A percentile compares a stretch with the other conserved stretches of the same genome.
These are phyloP conservation scores for Spinellus fusiger DNA, from an alignment of 192 early-diverging fungal genomes.

Conservation along the genomic window DNA sequence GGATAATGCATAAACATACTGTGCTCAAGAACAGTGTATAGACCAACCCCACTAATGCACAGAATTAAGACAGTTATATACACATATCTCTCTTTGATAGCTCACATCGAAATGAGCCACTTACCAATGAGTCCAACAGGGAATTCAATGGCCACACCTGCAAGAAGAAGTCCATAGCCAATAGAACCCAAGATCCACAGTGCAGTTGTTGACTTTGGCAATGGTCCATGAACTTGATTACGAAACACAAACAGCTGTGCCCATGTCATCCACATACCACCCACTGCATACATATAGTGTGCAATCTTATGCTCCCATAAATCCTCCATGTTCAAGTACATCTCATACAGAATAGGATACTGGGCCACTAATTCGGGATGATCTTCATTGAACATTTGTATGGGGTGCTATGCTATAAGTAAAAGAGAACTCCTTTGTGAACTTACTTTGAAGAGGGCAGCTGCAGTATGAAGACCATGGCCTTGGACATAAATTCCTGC, in stretches of 20 bases:
- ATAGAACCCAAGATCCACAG: slow-evolving; percentile 24
- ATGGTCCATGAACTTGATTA: slow-evolving; percentile 31
- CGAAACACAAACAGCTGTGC: slow-evolving; percentile 39
- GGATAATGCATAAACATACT: slow-evolving; percentile 9
- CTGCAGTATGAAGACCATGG: slow-evolving; percentile 27
- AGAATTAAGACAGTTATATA: not conserved
- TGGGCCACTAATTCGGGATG: slow-evolving; percentile 28
- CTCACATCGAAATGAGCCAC: not conserved
- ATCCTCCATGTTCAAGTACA: slow-evolving; percentile 43
- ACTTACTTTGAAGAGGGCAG: slow-evolving; percentile 31
- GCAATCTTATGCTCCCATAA: slow-evolving; percentile 46
- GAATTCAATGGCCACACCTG: slow-evolving; percentile 36
- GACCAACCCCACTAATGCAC: slow-evolving; percentile 22
- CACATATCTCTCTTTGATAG: not conserved
- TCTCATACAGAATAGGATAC: slow-evolving; percentile 31
- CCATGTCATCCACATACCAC: slow-evolving; percentile 46
- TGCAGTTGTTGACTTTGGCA: slow-evolving; percentile 1
- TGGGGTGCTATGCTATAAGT: slow-evolving; percentile 17
- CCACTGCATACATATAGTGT: slow-evolving; percentile 50
- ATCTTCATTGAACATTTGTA: slow-evolving; percentile 26
- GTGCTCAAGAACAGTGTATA: slow-evolving; percentile 28
- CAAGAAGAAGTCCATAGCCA: slow-evolving; percentile 27
- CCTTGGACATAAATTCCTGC: slow-evolving; percentile 32
- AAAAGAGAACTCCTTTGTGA: not conserved
- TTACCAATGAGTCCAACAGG: slow-evolving; percentile 27